Evolutionary conservation across 768 basidiomycete genomes (phyloP), one percentile per base, ranked within the genome.

Genomic region (Trametes cubensis): DNA sequence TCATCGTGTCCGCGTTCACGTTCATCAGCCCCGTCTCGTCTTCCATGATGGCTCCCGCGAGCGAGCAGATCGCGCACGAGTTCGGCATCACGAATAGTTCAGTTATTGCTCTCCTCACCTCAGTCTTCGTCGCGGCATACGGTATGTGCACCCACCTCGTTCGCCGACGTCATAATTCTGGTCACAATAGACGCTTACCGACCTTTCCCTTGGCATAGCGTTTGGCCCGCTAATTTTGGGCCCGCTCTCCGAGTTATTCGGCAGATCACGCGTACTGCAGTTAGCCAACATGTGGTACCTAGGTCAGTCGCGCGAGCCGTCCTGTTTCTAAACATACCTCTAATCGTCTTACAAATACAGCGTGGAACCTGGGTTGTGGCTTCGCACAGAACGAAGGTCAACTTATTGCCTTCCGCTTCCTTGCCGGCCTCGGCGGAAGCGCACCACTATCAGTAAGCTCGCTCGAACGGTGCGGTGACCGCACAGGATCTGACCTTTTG

Each of bases 181-280:
- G 8, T 49, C 2, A 15, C 0, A 26, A 41, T 49, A 23, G 17
- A 20, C 39, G 17, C 39, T n/a, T 14, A 28, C 26, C 18, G 14
- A 26, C 26, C 61, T 70, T 18, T 42, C 10, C 42, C 18, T 17
- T 17, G 42, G 26, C 8, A 51, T 21, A 85, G 85, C 83, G 17
- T 56, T 85, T 40, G 85, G 76, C 2, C 78, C 78, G 3, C 45
- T 79, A 2, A 61, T 79, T 34, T 63, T 77, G 6, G 87, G 85
- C 0, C 90, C 89, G 0, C 65, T 90, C n/a, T 86, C 84, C 64
- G 90, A 92, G 71, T 79, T 91, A 6, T 90, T 76, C 60, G 89
- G 89, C 1, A 81, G 88, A 20, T 81, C 84, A 0, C 72, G 77
- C 1, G 84, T 89, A 0, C 67, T 90, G 0, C 89, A 88, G 65